Conservation (phyloP, 768 basidiomycete species). For the Obba rivulosa region DNA sequence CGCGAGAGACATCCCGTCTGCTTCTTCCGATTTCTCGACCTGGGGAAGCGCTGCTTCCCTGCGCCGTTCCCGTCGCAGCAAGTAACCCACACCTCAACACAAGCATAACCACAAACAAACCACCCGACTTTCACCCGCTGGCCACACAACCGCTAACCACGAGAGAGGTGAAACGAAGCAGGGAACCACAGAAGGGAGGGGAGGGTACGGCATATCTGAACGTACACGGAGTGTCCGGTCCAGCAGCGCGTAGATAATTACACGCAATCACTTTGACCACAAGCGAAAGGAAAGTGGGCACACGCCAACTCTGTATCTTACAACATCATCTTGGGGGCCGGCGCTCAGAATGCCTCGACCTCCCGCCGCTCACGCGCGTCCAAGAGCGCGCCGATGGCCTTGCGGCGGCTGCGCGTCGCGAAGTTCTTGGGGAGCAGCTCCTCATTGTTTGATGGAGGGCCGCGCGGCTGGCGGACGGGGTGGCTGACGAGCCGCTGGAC, state of each 20-base stretch:
- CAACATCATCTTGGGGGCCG: conserved; percentile 10
- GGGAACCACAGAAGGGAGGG: conserved; percentile 17
- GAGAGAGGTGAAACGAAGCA: conserved; percentile 5
- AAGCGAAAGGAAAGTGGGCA: conserved; percentile 10
- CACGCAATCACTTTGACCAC: no score
- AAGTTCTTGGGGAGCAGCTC: conserved; percentile 88
- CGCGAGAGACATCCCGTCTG: not conserved
- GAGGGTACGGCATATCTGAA: conserved; percentile 12
- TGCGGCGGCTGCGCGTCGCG: conserved; percentile 77
- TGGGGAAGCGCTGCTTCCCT: conserved; percentile 36
- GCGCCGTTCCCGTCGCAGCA: conserved; percentile 23
- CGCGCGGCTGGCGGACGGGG: conserved; percentile 80
- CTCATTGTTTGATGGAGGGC: conserved; percentile 82
- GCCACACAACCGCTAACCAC: conserved; percentile 2
- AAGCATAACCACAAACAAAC: conserved; percentile 4
- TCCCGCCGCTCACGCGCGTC: conserved; percentile 78
- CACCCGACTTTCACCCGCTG: conserved; percentile 3
- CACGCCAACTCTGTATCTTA: conserved; percentile 11
- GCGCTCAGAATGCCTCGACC: conserved; percentile 59
- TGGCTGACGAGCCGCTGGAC: conserved; percentile 55
- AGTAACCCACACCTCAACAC: conserved; percentile 6
- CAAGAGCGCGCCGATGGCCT: conserved; percentile 81
- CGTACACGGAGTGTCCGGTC: conserved; percentile 14
- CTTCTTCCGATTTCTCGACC: conserved; percentile 15
- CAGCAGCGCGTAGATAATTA: conserved; percentile 17